Base-by-base conservation (phyloP, 306 rosid species). In the Quercus berberidifolia region DNA sequence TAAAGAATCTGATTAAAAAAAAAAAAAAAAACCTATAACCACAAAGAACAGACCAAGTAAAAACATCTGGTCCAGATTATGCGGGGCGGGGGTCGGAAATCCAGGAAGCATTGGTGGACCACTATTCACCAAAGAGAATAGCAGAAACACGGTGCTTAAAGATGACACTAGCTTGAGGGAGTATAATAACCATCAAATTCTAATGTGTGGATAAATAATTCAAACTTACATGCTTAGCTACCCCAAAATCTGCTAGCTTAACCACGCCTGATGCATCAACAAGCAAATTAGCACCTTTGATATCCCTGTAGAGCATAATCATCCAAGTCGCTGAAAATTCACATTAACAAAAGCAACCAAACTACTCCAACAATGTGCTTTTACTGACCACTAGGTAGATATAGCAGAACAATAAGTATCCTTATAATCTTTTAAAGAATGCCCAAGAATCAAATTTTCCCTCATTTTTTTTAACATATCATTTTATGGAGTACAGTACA, bases 171-270 rank as follows among this genome's bases (percentile, higher is more conserved):
- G 46, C 70, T 64, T 30, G 41, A 64, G 46, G 14, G 12, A 64
- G 41, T 64, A 30, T 31, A 30, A 15, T 15, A 19, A 70, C n/a
- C 6, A 54, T 52, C 33, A 73, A 21, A 49, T 7, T 26, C 51
- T 35, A 46, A 65, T 33, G 65, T 55, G 77, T 74, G 52, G 64
- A 57, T 13, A 71, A 62, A 83, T 57, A 64, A 28, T 43, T 17
- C 74, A 80, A 57, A 90, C 99, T 90, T 79, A 95, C 99, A 84
- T 82, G 88, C 86, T 95, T 95, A 13, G 99, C 94, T 90, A 95
- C 90, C 76, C 99, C 99, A 60, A 95, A 95, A 90, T 95, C 99
- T 18, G 99, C 98, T 69, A 95, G 99, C 84, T 95, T 95, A 76
- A 95, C 98, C 10, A 70, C 88, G 41, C 99, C 99, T 1, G 84